Percentiles rank a stretch among this genome's conserved stretches.
Evolutionary conservation across 805 yeast species (phyloP).

Genomic region (Ogataea siamensis): DNA sequence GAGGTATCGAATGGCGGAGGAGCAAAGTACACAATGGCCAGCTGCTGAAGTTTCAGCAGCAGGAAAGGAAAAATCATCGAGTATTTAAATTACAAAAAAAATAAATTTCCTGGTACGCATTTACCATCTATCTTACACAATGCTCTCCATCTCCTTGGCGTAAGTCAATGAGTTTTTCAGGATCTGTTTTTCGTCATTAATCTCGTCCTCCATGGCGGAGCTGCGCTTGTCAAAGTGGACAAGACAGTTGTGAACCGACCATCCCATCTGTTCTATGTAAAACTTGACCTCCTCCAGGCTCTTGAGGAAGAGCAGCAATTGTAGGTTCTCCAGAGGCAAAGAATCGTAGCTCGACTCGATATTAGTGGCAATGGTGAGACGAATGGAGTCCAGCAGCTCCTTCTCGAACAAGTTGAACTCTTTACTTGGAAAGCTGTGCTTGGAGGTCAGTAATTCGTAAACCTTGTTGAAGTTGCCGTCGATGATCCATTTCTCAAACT

Average conservation of each 20-base stretch:
- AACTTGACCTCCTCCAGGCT: constrained; percentile 49
- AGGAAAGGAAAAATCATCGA: constrained; percentile 23
- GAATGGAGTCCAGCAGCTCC: constrained; percentile 71
- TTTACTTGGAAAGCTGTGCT: constrained; percentile 59
- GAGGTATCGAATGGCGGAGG: constrained; percentile 53
- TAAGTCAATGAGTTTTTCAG: constrained; percentile 76
- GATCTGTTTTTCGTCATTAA: constrained; percentile 43
- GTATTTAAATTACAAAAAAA: constrained; percentile 13
- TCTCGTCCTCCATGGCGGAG: constrained; percentile 31
- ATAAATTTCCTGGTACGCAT: not conserved
- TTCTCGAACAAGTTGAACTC: constrained; percentile 80
- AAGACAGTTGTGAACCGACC: constrained; percentile 54
- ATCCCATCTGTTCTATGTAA: constrained; percentile 54
- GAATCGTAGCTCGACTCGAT: constrained; percentile 74
- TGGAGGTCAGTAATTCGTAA: constrained; percentile 58
- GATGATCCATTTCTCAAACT: constrained; percentile 89
- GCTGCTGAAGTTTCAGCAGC: constrained; percentile 38
- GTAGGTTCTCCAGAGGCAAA: constrained; percentile 80
- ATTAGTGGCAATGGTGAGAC: constrained; percentile 82
- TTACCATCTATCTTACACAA: constrained; percentile 60
- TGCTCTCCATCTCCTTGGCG: constrained; percentile 90
- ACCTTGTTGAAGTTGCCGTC: constrained; percentile 96
- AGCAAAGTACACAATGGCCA: constrained; percentile 36
- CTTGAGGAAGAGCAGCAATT: constrained; percentile 69
- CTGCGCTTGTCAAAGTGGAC: constrained; percentile 41